These are phyloP conservation scores for Phytophthora cryptogea DNA, from an alignment of 352 stramenopile species.

Conservation along the genomic window DNA sequence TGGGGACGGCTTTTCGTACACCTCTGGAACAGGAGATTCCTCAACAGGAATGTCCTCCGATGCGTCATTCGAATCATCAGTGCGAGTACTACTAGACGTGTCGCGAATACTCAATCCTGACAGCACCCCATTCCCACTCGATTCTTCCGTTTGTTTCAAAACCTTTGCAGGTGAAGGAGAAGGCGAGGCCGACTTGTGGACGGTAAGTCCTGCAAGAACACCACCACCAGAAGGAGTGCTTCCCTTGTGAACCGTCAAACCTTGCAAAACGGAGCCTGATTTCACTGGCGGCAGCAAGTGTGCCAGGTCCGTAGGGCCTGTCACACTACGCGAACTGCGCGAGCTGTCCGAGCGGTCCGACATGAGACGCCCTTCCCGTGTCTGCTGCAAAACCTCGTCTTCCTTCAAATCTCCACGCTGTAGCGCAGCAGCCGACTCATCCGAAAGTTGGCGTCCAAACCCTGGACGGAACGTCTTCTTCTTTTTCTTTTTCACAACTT, in stretches of 20 bases:
- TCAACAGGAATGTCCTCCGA: slow-evolving; percentile 16
- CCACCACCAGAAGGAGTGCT: slow-evolving; percentile 31
- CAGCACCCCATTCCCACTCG: slow-evolving; percentile 41
- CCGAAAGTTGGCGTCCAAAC: slow-evolving; percentile 83
- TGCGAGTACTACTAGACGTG: slow-evolving; percentile 21
- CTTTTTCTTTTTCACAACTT: slow-evolving; percentile 78
- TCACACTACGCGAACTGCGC: slow-evolving; percentile 32
- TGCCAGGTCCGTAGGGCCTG: slow-evolving; percentile 62
- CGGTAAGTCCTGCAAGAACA: slow-evolving; percentile 70
- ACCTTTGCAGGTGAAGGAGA: slow-evolving; percentile 37
- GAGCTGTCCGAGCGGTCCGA: slow-evolving; percentile 37
- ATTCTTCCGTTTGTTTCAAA: slow-evolving; percentile 23
- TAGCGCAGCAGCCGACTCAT: slow-evolving; percentile 77
- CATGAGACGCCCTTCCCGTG: slow-evolving; percentile 31
- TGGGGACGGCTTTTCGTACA: slow-evolving; percentile 34
- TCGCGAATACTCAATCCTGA: slow-evolving; percentile 56
- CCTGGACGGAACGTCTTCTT: slow-evolving; percentile 85
- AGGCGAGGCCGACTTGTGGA: slow-evolving; percentile 52
- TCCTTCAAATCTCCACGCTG: slow-evolving; percentile 79
- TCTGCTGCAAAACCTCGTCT: slow-evolving; percentile 64
- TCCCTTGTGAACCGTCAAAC: slow-evolving; percentile 60
- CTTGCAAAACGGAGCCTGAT: slow-evolving; percentile 62
- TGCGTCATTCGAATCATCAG: slow-evolving; percentile 22
- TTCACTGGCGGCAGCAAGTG: slow-evolving; percentile 67
- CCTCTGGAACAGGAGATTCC: slow-evolving; percentile 16